These are phyloP conservation scores for Monosporascus sp. DNA, from an alignment of 2,329 filamentous ascomycete species.

Conservation along the genomic window DNA sequence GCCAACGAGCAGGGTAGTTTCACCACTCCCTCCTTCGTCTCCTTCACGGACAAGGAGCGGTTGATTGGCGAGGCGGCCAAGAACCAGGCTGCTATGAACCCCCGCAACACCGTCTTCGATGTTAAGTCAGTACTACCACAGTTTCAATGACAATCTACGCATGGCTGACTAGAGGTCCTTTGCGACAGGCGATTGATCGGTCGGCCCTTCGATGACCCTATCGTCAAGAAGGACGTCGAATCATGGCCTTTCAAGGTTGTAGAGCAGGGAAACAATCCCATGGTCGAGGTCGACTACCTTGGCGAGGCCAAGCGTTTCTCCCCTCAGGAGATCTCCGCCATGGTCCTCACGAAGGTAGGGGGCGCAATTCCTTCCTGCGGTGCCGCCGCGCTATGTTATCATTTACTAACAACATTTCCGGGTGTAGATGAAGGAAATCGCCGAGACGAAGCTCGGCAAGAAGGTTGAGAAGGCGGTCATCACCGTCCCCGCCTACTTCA, in stretches of 20 bases:
- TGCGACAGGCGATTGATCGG: slow-evolving; percentile 68
- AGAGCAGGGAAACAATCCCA: slow-evolving; percentile 84
- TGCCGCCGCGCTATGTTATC: no score
- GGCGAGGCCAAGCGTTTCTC: slow-evolving; percentile 67
- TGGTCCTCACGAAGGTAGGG: slow-evolving; percentile 63
- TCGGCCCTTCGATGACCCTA: slow-evolving; percentile 76
- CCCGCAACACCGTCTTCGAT: slow-evolving; percentile 69
- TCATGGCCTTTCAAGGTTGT: slow-evolving; percentile 96
- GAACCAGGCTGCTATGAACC: slow-evolving; percentile 86
- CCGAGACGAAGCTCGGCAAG: slow-evolving; percentile 74
- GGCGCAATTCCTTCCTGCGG: no score
- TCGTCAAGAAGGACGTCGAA: slow-evolving; percentile 91
- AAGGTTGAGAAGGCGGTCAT: slow-evolving; percentile 85
- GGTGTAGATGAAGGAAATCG: slow-evolving; percentile 66
- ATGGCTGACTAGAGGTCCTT: slow-evolving; percentile 1
- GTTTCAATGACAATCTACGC: slow-evolving; percentile 9
- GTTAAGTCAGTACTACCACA: slow-evolving; percentile 61
- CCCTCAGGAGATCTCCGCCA: slow-evolving; percentile 74
- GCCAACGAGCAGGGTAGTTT: slow-evolving; percentile 96
- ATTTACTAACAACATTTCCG: no score
- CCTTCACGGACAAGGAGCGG: slow-evolving; percentile 94
- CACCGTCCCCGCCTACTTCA: slow-evolving; percentile 96
- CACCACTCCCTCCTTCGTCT: slow-evolving; percentile 92
- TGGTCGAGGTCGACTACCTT: slow-evolving; percentile 68
- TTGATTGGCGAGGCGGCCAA: slow-evolving; percentile 96